Base-by-base conservation (phyloP, 1,139 yeast species). In the Yamadazyma aaseri region DNA sequence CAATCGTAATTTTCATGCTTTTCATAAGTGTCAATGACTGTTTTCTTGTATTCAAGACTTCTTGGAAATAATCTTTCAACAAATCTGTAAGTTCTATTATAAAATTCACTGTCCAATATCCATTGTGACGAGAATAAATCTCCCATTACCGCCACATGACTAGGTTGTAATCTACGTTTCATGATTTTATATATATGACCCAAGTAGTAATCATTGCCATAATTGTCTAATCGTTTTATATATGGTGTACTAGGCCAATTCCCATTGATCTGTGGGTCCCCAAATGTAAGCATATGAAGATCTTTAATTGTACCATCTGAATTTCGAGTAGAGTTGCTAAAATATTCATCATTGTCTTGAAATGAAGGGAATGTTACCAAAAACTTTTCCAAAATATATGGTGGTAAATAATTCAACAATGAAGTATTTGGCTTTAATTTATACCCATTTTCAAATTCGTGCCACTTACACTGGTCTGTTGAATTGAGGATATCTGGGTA, bases 221-320 rank as follows among this genome's bases (percentile, higher is more conserved):
- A 82, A 35, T 86, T 82, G 52, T 92, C 98, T 22, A 92, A 63
- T 35, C 86, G 60, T 44, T 86, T 83, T 40, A 86, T 69, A 50
- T 81, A 79, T n/a, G 81, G 76, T 1, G 95, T 83, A 32, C 67
- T 64, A 8, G 73, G 73, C 82, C 86, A 80, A 44, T 81, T 77
- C 1, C 97, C 97, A 43, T 90, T 84, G 56, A 92, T 89, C 60
- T 92, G 98, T 0, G 98, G 98, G 54, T 92, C 98, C 8, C 97
- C 98, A 57, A 89, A 82, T 3, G 95, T 82, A 47, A 89, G 58
- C 65, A 84, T 62, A 42, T 76, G 76, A 39, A 84, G 73, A 48
- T 81, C 86, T 13, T 65, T 54, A 10, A 63, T 55, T 2, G 17
- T 12, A 5, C 45, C 47, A 34, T 32, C 21, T 3, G 17, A 13